Conservation (phyloP, 768 basidiomycete genomes). For the Suillus variegatus region DNA sequence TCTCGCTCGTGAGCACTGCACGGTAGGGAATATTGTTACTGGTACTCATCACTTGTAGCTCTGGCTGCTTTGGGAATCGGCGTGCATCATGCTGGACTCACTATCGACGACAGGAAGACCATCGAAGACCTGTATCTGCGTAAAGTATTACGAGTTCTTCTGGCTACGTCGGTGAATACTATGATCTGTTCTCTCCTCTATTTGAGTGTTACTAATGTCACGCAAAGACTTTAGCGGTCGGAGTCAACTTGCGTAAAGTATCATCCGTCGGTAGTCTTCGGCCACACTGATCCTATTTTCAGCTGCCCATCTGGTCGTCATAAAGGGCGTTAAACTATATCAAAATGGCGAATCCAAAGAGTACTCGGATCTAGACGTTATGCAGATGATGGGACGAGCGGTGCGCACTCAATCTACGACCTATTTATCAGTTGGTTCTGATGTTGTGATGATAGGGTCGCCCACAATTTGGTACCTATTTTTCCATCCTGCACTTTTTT, state of each 20-base stretch:
- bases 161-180: constrained; percentile 77
- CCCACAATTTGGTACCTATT: constrained; percentile 77
- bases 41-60: constrained; percentile 36
- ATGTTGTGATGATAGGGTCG: constrained; percentile 55
- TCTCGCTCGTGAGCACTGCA: constrained; percentile 48
- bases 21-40: constrained; percentile 6
- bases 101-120: constrained; percentile 65
- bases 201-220: constrained; percentile 8
- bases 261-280: neutral
- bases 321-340: constrained; percentile 87
- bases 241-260: constrained; percentile 87
- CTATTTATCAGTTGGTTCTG: constrained; percentile 2
- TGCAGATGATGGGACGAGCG: constrained; percentile 97
- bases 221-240: constrained; percentile 86
- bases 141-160: constrained; percentile 63
- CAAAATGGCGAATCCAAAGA: constrained; percentile 70
- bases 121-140: constrained; percentile 76
- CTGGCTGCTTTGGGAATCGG: constrained; percentile 79
- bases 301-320: constrained; percentile 93
- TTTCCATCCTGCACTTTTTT: neutral
- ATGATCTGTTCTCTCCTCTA: neutral
- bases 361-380: constrained; percentile 89
- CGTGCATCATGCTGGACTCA: constrained; percentile 90
- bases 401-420: constrained; percentile 40
- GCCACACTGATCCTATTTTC: constrained; percentile 4